These are phyloP conservation scores for Juglanconis sp. DNA, from an alignment of 2,329 filamentous ascomycete genomes.

Conservation along the genomic window DNA sequence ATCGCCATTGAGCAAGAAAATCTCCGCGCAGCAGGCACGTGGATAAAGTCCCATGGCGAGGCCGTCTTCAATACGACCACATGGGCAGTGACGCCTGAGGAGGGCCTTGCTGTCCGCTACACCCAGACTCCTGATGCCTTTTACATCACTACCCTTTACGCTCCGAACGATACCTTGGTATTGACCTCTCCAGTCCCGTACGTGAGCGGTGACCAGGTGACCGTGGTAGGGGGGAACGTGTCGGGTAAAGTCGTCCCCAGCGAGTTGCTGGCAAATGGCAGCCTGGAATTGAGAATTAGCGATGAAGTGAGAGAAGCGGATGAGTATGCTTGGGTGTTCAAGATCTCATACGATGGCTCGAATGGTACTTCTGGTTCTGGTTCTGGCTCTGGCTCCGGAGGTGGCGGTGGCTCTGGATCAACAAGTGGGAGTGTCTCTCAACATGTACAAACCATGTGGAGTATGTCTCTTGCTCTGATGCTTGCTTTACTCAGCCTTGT, in stretches of 20 bases:
- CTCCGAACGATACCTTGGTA: slow-evolving; percentile 37
- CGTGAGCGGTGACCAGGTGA: slow-evolving; percentile 43
- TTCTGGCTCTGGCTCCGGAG: neutral
- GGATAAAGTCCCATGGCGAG: slow-evolving; percentile 52
- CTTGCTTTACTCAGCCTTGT: neutral
- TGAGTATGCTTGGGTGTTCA: slow-evolving; percentile 36
- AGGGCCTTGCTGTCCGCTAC: slow-evolving; percentile 44
- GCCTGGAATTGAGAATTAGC: slow-evolving; percentile 30
- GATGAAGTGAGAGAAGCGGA: slow-evolving; percentile 32
- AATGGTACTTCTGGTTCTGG: neutral
- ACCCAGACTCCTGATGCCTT: slow-evolving; percentile 51
- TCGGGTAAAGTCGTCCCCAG: slow-evolving; percentile 23
- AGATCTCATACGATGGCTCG: slow-evolving; percentile 20
- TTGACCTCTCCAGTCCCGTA: slow-evolving; percentile 44
- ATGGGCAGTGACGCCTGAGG: slow-evolving; percentile 44
- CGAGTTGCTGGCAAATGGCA: slow-evolving; percentile 19
- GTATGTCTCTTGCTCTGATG: neutral
- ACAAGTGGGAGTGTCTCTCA: neutral
- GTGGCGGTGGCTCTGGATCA: neutral
- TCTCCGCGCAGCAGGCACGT: slow-evolving; percentile 48
- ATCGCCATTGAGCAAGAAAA: slow-evolving; percentile 30
- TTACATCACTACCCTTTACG: slow-evolving; percentile 45
- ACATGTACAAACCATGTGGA: neutral
- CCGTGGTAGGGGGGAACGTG: slow-evolving; percentile 35
- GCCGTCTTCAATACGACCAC: slow-evolving; percentile 57